Evolutionary conservation across 768 basidiomycete genomes (phyloP), one percentile per base, ranked within the genome.

Genomic region (Pleurotus tuoliensis): DNA sequence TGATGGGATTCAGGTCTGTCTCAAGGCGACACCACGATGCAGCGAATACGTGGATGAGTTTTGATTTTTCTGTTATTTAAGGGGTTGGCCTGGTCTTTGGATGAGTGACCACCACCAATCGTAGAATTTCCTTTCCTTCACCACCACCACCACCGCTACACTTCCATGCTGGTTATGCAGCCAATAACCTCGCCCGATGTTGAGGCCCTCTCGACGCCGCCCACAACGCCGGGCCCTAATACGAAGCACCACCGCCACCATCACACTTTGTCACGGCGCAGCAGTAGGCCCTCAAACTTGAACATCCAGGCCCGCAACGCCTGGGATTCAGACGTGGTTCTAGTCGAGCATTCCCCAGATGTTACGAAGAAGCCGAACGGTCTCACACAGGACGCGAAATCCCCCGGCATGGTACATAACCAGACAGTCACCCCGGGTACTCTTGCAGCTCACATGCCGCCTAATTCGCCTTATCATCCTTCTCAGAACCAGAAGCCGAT

Each of bases 211-310:
- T 73, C 74, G n/a, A 76, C 76, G 12, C 76, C 76, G 30, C 73
- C 75, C 18, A 70, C 72, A 0, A 75, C 74, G 4, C 75, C 74
- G 46, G 66, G 64, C 22, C 63, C 63, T 24, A 50, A 13, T 34
- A 34, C 30, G 11, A 9, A 34, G 30, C 30, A 34, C 39, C 15
- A 20, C 16, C 6, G 39, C 15, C 25, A 45, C 13, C 25, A 49
- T 13, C 54, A 34, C 5, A 75, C 78, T 11, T 64, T 77, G 25
- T 76, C 77, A 7, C 69, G 78, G 37, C 71, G 73, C 51, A 69
- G 60, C 58, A 78, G 75, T 63, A 72, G 76, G 54, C 80, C 79
- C 0, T 69, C 73, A 25, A 78, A 75, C 15, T 69, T 83, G 43
- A 74, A 73, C 53, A 74, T 81, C 55, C 73, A 70, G 47, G 66